Percentiles rank a stretch among this genome's conserved stretches.
Evolutionary conservation across 2,329 filamentous ascomycete genomes (phyloP).

Genomic region (Emericellopsis atlantica): DNA sequence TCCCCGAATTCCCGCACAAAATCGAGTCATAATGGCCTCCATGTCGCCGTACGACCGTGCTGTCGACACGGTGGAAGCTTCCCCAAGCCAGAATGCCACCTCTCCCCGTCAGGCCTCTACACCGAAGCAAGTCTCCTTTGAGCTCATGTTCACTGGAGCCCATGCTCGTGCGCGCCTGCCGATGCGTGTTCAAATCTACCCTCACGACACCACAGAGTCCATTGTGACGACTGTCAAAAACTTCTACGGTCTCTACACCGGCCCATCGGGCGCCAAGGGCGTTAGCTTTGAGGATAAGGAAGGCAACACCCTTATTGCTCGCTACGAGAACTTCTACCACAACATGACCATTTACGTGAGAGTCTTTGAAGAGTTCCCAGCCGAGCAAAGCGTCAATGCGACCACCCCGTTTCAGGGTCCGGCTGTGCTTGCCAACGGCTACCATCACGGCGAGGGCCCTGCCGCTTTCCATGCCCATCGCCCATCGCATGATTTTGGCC

Average conservation of each 20-base stretch:
- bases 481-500: slow-evolving; percentile 9
- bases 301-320: slow-evolving; percentile 83
- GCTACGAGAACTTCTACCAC: slow-evolving; percentile 89
- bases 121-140: slow-evolving; percentile 69
- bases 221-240: slow-evolving; percentile 98
- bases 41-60: slow-evolving; percentile 28
- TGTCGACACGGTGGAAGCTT: slow-evolving; percentile 17
- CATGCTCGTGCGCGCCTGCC: slow-evolving; percentile 63
- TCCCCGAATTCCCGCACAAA: slow-evolving; percentile 9
- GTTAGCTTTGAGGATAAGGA: slow-evolving; percentile 91
- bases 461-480: slow-evolving; percentile 18
- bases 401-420: slow-evolving; percentile 35
- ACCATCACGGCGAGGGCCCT: slow-evolving; percentile 37
- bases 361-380: slow-evolving; percentile 52
- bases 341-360: slow-evolving; percentile 91
- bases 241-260: slow-evolving; percentile 92
- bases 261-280: slow-evolving; percentile 54
- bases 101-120: slow-evolving; percentile 33
- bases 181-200: slow-evolving; percentile 84
- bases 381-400: slow-evolving; percentile 8
- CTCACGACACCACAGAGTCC: slow-evolving; percentile 91
- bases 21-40: slow-evolving; percentile 26
- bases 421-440: slow-evolving; percentile 33
- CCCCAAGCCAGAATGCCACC: slow-evolving; percentile 27
- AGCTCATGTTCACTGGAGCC: slow-evolving; percentile 47